A percentile compares a stretch with the other conserved stretches of the same genome.
Evolutionary conservation across 2,329 filamentous ascomycete species (phyloP).

Genomic region (Sclerotinia subarctica): DNA sequence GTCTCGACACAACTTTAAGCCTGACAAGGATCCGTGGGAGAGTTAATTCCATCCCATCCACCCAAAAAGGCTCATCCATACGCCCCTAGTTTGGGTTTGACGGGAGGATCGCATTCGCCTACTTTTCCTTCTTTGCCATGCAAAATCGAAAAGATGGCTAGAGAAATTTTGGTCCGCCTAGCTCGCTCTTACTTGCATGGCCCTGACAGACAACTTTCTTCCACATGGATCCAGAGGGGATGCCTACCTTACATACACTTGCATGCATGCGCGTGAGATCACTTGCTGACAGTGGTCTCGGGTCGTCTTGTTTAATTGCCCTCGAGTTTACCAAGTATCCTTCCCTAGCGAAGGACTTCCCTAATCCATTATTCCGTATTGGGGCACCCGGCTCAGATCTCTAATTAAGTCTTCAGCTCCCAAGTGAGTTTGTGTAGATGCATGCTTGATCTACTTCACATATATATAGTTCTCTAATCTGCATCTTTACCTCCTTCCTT

Average conservation of each 20-base stretch:
- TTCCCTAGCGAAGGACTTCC: not conserved
- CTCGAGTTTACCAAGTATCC: constrained; percentile 1
- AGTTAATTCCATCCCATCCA: not conserved
- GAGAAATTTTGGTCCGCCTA: not conserved
- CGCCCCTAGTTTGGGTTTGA: not conserved
- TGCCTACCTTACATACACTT: not conserved
- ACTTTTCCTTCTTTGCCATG: not conserved
- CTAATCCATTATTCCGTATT: not conserved
- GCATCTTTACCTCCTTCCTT: not conserved
- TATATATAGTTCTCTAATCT: not conserved
- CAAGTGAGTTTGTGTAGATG: constrained; percentile 12
- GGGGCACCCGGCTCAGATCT: constrained; percentile 5
- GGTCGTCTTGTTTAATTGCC: not conserved
- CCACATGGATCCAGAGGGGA: constrained; percentile 7
- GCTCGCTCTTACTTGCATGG: constrained; percentile 6
- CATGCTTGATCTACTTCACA: not conserved
- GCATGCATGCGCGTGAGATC: constrained; percentile 22
- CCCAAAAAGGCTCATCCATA: not conserved
- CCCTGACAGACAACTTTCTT: constrained; percentile 17
- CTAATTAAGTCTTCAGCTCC: constrained; percentile 23
- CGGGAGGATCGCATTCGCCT: not conserved
- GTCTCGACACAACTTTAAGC: constrained; percentile 9
- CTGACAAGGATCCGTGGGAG: not conserved
- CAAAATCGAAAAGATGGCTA: constrained; percentile 1
- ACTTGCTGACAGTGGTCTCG: constrained; percentile 17